These are phyloP conservation scores for Phytopythium chamaehyphon DNA, from an alignment of 352 stramenopile species.

Conservation along the genomic window DNA sequence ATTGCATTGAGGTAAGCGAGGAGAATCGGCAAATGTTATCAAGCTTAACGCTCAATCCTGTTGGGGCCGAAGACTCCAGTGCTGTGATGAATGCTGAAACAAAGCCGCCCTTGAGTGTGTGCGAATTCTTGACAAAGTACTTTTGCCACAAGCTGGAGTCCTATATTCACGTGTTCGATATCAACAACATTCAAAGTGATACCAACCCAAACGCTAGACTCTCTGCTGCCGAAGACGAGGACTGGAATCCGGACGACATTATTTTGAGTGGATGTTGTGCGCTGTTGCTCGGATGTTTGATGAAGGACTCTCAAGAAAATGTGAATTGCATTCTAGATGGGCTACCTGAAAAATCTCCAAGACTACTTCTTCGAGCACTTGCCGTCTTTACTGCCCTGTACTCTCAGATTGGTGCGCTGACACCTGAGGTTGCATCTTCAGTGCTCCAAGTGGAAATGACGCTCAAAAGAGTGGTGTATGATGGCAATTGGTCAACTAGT, in stretches of 20 bases:
- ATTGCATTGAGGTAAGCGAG: slow-evolving; percentile 58
- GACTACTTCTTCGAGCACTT: slow-evolving; percentile 47
- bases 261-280: slow-evolving; percentile 66
- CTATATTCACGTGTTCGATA: slow-evolving; percentile 41
- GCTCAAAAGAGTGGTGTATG: slow-evolving; percentile 27
- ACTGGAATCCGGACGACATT: slow-evolving; percentile 69
- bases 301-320: slow-evolving; percentile 43
- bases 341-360: slow-evolving; percentile 42
- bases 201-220: slow-evolving; percentile 13
- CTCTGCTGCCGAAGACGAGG: slow-evolving; percentile 6
- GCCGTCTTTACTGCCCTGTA: slow-evolving; percentile 69
- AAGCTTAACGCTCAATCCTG: slow-evolving; percentile 2
- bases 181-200: slow-evolving; percentile 3
- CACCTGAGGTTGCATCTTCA: slow-evolving; percentile 55
- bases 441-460: slow-evolving; percentile 67
- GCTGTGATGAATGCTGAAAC: neutral
- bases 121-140: slow-evolving; percentile 41
- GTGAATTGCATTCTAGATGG: slow-evolving; percentile 25
- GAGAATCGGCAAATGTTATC: slow-evolving; percentile 47
- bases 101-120: slow-evolving; percentile 10
- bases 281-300: slow-evolving; percentile 68
- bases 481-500: neutral
- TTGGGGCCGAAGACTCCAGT: neutral
- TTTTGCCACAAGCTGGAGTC: slow-evolving; percentile 55
- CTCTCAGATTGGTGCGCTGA: slow-evolving; percentile 71